Percentiles rank a stretch among this genome's conserved stretches.
Conservation (phyloP, 345 rosid genomes). For the Boechera stricta region DNA sequence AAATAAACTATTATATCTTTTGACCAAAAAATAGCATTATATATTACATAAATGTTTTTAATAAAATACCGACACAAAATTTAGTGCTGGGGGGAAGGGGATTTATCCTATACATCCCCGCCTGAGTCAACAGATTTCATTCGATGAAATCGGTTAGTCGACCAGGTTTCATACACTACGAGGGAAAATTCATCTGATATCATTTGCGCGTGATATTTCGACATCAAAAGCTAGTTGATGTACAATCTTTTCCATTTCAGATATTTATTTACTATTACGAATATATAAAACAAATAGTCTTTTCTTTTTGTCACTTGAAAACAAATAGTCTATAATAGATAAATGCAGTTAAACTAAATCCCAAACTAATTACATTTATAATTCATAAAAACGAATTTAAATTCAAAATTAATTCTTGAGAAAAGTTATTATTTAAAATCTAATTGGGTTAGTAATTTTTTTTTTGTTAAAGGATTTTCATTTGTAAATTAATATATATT, state of each 20-base stretch:
- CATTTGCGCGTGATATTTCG: too few species aligned
- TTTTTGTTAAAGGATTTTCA: too few species aligned
- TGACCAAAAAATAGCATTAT: background rate
- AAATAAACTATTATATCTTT: background rate
- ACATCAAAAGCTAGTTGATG: too few species aligned
- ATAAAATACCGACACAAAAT: conserved; percentile 23
- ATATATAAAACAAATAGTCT: background rate
- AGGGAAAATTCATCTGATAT: too few species aligned
- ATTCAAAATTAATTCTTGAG: too few species aligned
- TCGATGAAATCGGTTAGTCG: too few species aligned
- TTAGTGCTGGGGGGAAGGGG: background rate
- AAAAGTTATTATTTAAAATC: background rate
- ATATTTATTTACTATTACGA: background rate
- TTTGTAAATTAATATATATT: background rate
- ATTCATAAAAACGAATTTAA: background rate
- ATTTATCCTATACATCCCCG: too few species aligned
- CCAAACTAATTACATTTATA: background rate
- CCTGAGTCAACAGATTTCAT: too few species aligned
- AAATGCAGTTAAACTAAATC: background rate
- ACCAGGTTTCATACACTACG: too few species aligned
- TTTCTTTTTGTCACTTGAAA: too few species aligned
- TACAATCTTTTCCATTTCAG: background rate
- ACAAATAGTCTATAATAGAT: background rate
- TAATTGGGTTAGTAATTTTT: background rate
- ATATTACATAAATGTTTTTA: background rate